Evolutionary conservation across 805 yeast genomes (phyloP), one percentile per base, ranked within the genome.

Genomic region (Kodamaea nitidulidarum): DNA sequence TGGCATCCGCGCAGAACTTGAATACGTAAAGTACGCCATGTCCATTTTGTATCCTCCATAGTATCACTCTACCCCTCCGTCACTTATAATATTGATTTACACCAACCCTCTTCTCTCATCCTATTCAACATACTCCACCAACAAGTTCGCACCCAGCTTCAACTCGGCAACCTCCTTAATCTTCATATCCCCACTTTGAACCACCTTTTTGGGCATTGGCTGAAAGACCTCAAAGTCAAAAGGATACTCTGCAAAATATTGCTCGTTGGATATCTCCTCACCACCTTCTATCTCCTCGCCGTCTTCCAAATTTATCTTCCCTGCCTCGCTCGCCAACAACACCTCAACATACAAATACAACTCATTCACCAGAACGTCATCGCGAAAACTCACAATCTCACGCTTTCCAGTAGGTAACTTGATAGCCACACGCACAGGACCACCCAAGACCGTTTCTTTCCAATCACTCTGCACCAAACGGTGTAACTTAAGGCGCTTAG

Each of bases 321-420:
- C 22, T 8, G 22, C 22, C 22, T 20, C 22, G 7, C 5, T 8
- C 22, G 5, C 22, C 15, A 71, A 37, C 36, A 65, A 60, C 8
- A 73, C 49, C 40, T 74, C 78, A 28, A 78, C 70, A 47, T 63
- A 75, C 35, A 73, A 50, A 50, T 78, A 78, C 2, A 81, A 50
- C 32, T 78, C 80, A 29, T 52, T 55, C 16, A 75, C 45, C 0
- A 73, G 50, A n/a, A 69, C 61, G 2, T 55, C 43, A 22, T 63
- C 58, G 30, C 50, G 46, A 38, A 81, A 70, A 26, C 63, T 67
- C 24, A 73, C 70, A 2, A 78, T 63, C 6, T 71, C 52, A 39
- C 80, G 56, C 35, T 65, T 63, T 2, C 86, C 85, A 25, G 67
- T 54, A 7, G 83, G 78, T 25, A 75, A 59, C 52, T 79, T 71